phyloP scores from a whole-genome alignment of 2,329 filamentous ascomycete species.

The Pseudonectria foliicola region DNA sequence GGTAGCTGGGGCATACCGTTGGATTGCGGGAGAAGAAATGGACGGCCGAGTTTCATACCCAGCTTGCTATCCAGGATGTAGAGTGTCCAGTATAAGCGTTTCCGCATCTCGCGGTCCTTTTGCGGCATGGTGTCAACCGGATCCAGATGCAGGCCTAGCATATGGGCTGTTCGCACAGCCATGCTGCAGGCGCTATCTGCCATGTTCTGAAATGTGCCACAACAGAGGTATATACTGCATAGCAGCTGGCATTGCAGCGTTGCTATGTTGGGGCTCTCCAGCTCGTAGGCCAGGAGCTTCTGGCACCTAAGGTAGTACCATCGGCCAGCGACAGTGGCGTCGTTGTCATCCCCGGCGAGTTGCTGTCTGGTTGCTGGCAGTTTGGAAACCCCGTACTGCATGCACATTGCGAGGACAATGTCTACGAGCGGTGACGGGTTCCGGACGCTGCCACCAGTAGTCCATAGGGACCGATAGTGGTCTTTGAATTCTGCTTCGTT shows the following conservation, averaged over 20 bases:
- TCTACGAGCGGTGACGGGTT: slow-evolving; percentile 43
- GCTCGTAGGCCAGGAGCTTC: slow-evolving; percentile 33
- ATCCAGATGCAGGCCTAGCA: slow-evolving; percentile 42
- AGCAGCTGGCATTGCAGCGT: slow-evolving; percentile 43
- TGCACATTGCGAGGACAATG: slow-evolving; percentile 43
- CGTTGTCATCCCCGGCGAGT: slow-evolving; percentile 13
- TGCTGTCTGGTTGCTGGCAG: slow-evolving; percentile 6
- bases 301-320: slow-evolving; percentile 42
- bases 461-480: slow-evolving; percentile 37
- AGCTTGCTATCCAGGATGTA: slow-evolving; percentile 41
- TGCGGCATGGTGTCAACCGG: slow-evolving; percentile 28
- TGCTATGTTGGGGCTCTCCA: slow-evolving; percentile 39
- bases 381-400: slow-evolving; percentile 36
- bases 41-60: slow-evolving; percentile 40
- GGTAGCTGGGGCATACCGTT: slow-evolving; percentile 31
- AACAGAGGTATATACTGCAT: slow-evolving; percentile 37
- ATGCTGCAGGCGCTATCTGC: slow-evolving; percentile 32
- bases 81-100: slow-evolving; percentile 46
- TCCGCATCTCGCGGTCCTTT: slow-evolving; percentile 35
- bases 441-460: slow-evolving; percentile 18
- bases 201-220: slow-evolving; percentile 42
- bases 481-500: slow-evolving; percentile 37
- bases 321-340: slow-evolving; percentile 36
- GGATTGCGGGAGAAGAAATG: slow-evolving; percentile 28
- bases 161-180: slow-evolving; percentile 38